phyloP scores from a whole-genome alignment of 1,139 yeast species.

The Saccharomyces hybrid region DNA sequence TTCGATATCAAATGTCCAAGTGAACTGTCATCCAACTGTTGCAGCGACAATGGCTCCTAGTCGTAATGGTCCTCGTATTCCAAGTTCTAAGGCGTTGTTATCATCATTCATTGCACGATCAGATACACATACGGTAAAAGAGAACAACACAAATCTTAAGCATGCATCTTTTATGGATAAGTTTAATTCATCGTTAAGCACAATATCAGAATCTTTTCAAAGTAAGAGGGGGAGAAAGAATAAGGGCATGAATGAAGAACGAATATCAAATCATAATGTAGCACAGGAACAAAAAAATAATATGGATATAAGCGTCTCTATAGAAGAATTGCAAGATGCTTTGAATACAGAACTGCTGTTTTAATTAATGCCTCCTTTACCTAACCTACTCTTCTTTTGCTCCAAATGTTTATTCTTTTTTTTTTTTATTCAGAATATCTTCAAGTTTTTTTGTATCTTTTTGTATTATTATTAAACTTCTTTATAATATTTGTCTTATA shows the following conservation, averaged over 20 bases:
- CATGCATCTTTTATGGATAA: neutral
- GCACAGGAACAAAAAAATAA: neutral
- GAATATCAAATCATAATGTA: neutral
- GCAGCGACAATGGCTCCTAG: neutral
- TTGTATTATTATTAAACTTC: neutral
- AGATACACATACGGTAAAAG: neutral
- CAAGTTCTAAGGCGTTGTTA: neutral
- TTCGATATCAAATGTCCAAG: neutral
- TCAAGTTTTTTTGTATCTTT: neutral
- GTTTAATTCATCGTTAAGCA: neutral
- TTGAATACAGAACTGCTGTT: constrained; percentile 29
- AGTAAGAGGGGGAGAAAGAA: neutral
- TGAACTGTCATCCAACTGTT: neutral
- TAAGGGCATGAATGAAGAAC: neutral
- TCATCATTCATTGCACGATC: neutral
- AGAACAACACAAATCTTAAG: neutral
- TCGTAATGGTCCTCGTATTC: neutral
- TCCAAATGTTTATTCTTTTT: neutral
- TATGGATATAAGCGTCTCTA: constrained; percentile 2
- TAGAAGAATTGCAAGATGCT: constrained; percentile 39
- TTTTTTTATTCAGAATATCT: neutral
- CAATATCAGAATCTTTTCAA: neutral
- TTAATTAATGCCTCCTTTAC: neutral
- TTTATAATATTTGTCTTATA: neutral
- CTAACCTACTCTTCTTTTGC: neutral